These are phyloP conservation scores for Oryza officinalis DNA, from an alignment of 176 grass and related monocot species.

Conservation along the genomic window DNA sequence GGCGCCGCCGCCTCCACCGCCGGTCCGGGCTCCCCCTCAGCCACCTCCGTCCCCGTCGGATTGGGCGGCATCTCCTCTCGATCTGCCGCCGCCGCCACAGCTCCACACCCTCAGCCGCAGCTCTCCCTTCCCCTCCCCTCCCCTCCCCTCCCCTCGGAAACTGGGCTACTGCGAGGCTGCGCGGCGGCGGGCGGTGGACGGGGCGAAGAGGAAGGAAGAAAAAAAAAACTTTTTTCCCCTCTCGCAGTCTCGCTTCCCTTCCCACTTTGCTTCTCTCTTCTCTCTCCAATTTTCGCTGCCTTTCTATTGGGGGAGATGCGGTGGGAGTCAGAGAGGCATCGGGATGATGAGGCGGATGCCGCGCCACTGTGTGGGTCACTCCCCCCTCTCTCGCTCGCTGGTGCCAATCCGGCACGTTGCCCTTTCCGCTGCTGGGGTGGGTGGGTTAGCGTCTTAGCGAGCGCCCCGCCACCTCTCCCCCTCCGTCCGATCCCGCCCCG, in stretches of 20 bases:
- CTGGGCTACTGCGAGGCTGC: not conserved
- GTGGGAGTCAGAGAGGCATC: conserved; percentile 33
- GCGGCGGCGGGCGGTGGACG: conserved; percentile 37
- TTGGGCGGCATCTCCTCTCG: conserved; percentile 40
- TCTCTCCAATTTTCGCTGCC: conserved; percentile 24
- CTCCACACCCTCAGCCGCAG: not conserved
- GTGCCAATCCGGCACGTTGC: conserved; percentile 45
- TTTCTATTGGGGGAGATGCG: conserved; percentile 25
- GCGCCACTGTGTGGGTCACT: not conserved
- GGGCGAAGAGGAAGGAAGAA: not conserved
- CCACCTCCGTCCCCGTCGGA: conserved; percentile 10
- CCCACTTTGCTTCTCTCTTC: not conserved
- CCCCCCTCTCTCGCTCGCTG: not conserved
- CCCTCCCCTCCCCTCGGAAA: not conserved
- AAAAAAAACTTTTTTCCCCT: not conserved
- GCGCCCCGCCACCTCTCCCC: not conserved
- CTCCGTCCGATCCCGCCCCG: conserved; percentile 34
- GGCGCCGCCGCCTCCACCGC: conserved; percentile 13
- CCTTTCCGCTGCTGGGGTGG: conserved; percentile 26
- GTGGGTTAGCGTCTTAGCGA: not conserved
- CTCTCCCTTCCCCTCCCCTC: not conserved
- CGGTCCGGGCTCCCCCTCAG: not conserved
- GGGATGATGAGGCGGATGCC: not conserved
- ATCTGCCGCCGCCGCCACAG: conserved; percentile 18
- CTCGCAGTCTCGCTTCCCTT: not conserved